Evolutionary conservation across 768 basidiomycete species (phyloP).

Genomic region (Rhizopogon vinicolor): DNA sequence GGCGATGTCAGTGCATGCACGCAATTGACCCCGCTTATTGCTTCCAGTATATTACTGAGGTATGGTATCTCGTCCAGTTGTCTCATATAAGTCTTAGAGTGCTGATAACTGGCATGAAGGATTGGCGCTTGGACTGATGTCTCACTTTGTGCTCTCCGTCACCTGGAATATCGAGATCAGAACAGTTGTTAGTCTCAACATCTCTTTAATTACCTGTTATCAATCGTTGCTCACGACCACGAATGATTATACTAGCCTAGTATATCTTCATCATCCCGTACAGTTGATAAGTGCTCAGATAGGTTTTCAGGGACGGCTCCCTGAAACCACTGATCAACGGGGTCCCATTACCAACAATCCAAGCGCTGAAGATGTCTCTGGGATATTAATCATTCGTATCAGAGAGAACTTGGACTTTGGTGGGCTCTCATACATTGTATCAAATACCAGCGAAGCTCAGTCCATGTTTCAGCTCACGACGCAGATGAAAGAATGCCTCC

Average conservation of each 20-base stretch:
- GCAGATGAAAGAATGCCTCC: conserved; percentile 57
- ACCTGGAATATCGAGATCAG: conserved; percentile 92
- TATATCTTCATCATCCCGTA: conserved; percentile 25
- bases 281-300: neutral
- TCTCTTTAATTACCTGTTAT: conserved; percentile 89
- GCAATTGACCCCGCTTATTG: conserved; percentile 84
- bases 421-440: conserved; percentile 27
- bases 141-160: conserved; percentile 88
- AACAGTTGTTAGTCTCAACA: conserved; percentile 78
- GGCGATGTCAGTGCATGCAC: conserved; percentile 85
- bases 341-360: conserved; percentile 86
- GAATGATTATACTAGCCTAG: conserved; percentile 78
- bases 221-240: conserved; percentile 79
- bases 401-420: conserved; percentile 91
- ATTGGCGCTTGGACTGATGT: conserved; percentile 96
- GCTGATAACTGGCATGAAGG: conserved; percentile 30
- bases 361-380: conserved; percentile 76
- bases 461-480: neutral
- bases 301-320: conserved; percentile 67
- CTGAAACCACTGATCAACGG: conserved; percentile 79
- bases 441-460: neutral
- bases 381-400: conserved; percentile 84
- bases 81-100: neutral
- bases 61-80: conserved; percentile 23
- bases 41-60: conserved; percentile 78